Conservation (phyloP, 2,329 filamentous ascomycete genomes). For the Claviceps sp. region DNA sequence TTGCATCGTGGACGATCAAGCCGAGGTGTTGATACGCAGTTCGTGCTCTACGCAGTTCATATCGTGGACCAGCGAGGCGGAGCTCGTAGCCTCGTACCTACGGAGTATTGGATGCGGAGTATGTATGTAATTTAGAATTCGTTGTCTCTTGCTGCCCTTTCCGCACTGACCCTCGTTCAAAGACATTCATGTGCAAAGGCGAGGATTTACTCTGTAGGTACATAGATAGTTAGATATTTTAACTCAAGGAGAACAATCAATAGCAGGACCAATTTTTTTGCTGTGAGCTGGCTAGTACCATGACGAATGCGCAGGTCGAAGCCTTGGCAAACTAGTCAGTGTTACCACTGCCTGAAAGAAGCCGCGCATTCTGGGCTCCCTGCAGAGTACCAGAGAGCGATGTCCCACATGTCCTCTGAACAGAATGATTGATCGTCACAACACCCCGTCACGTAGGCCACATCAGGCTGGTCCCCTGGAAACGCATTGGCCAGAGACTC, state of each 20-base stretch:
- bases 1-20: too few relatives aligned
- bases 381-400: neutral
- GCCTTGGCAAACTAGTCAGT: neutral
- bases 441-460: neutral
- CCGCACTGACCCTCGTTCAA: too few relatives aligned
- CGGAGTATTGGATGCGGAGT: too few relatives aligned
- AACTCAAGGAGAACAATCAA: too few relatives aligned
- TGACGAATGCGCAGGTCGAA: neutral
- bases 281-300: neutral
- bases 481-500: too few relatives aligned
- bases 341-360: neutral
- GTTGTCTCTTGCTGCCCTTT: too few relatives aligned
- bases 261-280: neutral
- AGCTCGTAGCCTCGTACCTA: too few relatives aligned
- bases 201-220: too few relatives aligned
- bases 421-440: neutral
- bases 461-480: neutral
- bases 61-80: too few relatives aligned
- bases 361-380: neutral
- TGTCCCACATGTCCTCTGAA: neutral
- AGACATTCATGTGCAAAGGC: too few relatives aligned
- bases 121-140: too few relatives aligned
- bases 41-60: slow-evolving; percentile 3
- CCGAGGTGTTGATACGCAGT: slow-evolving; percentile 2
- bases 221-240: too few relatives aligned